Conservation (phyloP, 306 rosid species). For the Vigna mungo region DNA sequence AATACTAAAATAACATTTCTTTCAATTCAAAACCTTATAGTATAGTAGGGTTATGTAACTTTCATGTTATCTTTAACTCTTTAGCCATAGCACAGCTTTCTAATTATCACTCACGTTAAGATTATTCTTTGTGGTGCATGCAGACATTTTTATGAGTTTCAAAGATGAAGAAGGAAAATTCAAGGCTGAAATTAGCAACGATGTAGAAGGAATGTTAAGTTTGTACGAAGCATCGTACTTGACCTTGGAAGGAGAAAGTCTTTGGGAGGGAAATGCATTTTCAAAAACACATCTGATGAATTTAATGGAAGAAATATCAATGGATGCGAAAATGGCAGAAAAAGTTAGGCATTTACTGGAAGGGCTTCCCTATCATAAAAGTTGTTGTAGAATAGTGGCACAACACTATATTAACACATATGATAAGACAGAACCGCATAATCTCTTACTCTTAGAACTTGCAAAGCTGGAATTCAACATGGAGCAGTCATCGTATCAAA, state of each 20-base stretch:
- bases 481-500: conserved; percentile 45
- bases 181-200: background rate
- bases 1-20: no score
- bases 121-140: background rate
- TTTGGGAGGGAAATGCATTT: conserved; percentile 1
- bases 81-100: no score
- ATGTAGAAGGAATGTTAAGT: background rate
- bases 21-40: no score
- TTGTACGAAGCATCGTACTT: background rate
- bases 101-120: background rate
- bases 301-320: background rate
- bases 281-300: background rate
- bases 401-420: conserved; percentile 45
- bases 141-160: background rate
- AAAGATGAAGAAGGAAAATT: conserved; percentile 1
- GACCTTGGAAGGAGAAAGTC: background rate
- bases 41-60: no score
- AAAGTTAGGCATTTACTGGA: background rate
- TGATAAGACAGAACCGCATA: conserved; percentile 13
- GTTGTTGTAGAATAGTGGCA: conserved; percentile 13
- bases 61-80: no score
- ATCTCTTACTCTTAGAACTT: conserved; percentile 41
- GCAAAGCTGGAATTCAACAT: conserved; percentile 55
- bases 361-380: background rate
- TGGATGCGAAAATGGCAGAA: background rate